Evolutionary conservation across 2,329 filamentous ascomycete species (phyloP).

Genomic region (Gaeumannomyces sp.): DNA sequence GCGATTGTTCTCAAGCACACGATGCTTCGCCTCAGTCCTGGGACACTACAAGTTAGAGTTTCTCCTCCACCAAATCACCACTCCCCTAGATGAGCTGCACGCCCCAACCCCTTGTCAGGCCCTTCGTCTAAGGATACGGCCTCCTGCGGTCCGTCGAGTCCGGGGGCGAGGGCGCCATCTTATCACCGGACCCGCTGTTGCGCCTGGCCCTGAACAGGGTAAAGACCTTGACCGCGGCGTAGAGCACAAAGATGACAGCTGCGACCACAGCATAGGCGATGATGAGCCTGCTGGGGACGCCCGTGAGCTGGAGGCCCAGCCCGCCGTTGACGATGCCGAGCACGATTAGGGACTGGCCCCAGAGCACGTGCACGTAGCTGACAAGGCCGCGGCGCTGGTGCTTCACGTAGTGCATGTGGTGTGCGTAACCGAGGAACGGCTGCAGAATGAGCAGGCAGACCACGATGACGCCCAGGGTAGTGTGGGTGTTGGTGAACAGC

Average conservation of each 20-base stretch:
- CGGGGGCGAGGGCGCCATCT: background rate
- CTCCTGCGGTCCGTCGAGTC: background rate
- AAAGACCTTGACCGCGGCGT: conserved; percentile 29
- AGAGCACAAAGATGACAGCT: conserved; percentile 40
- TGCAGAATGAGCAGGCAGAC: conserved; percentile 50
- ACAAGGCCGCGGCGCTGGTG: conserved; percentile 40
- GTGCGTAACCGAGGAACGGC: conserved; percentile 49
- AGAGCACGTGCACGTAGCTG: conserved; percentile 57
- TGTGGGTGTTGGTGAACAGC: conserved; percentile 49
- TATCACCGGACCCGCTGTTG: background rate
- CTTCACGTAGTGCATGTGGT: conserved; percentile 49
- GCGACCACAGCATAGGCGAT: conserved; percentile 42
- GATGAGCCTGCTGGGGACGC: conserved; percentile 21
- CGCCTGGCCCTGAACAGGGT: conserved; percentile 8
- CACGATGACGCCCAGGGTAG: conserved; percentile 49
- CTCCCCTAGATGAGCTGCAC: too few species aligned
- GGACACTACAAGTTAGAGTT: too few species aligned
- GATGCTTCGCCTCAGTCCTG: too few species aligned
- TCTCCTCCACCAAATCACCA: too few species aligned
- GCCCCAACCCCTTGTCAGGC: too few species aligned
- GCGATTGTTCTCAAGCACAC: too few species aligned
- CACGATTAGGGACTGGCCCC: conserved; percentile 50
- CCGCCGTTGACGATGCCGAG: conserved; percentile 57
- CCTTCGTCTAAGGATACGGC: background rate
- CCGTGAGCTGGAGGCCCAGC: conserved; percentile 33